These are phyloP conservation scores for Xylaria sp. DNA, from an alignment of 2,329 filamentous ascomycete species.

Conservation along the genomic window DNA sequence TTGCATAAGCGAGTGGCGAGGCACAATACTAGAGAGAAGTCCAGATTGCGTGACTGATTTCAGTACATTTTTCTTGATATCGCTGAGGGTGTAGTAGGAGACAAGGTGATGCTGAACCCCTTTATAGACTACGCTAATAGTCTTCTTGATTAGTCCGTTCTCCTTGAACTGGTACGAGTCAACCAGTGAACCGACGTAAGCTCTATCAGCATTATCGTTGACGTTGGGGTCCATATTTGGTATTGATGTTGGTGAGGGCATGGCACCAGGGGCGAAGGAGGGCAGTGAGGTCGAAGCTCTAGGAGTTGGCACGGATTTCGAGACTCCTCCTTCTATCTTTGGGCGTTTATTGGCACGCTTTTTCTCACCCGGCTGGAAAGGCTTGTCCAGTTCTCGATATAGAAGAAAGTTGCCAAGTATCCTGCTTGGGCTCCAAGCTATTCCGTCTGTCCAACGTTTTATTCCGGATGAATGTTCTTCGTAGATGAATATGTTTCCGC, in stretches of 20 bases:
- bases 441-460: constrained; percentile 93
- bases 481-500: constrained; percentile 90
- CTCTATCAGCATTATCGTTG: constrained; percentile 42
- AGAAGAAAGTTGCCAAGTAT: constrained; percentile 87
- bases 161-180: constrained; percentile 90
- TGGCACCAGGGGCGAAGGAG: constrained; percentile 14
- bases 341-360: constrained; percentile 82
- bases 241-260: neutral
- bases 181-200: constrained; percentile 82
- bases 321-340: constrained; percentile 57
- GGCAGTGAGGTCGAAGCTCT: constrained; percentile 42
- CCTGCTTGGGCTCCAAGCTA: constrained; percentile 89
- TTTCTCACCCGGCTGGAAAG: constrained; percentile 85
- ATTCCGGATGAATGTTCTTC: constrained; percentile 91
- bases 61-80: constrained; percentile 74
- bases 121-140: constrained; percentile 81
- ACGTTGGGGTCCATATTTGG: neutral
- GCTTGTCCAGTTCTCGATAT: constrained; percentile 83
- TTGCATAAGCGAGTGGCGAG: constrained; percentile 67
- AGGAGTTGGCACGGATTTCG: constrained; percentile 49
- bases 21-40: constrained; percentile 60
- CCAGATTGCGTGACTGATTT: constrained; percentile 67
- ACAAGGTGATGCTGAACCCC: constrained; percentile 86
- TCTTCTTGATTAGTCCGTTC: constrained; percentile 89
- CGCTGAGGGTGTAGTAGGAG: constrained; percentile 86